phyloP scores from a whole-genome alignment of 2,329 filamentous ascomycete species.

The Myriosclerotinia duriaeana region DNA sequence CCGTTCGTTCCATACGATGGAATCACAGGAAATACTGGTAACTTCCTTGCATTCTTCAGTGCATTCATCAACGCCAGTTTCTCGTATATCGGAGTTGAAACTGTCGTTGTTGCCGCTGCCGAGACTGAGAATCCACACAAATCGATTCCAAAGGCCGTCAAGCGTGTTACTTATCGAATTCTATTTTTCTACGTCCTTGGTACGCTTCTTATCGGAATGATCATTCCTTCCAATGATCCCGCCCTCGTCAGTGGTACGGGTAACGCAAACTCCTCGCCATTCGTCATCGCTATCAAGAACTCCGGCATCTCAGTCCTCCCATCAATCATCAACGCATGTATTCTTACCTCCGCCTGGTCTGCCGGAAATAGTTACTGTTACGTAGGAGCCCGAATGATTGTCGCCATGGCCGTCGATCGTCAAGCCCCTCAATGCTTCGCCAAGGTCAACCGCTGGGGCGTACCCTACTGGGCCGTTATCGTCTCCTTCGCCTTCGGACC shows the following conservation, averaged over 20 bases:
- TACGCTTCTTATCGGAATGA: constrained; percentile 52
- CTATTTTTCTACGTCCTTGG: constrained; percentile 56
- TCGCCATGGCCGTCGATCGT: constrained; percentile 64
- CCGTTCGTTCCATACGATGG: constrained; percentile 67
- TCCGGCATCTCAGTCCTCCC: constrained; percentile 69
- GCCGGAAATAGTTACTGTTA: constrained; percentile 62
- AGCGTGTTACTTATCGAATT: constrained; percentile 55
- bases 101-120: constrained; percentile 55
- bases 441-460: constrained; percentile 57
- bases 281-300: constrained; percentile 69
- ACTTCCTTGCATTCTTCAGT: constrained; percentile 53
- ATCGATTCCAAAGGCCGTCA: constrained; percentile 53
- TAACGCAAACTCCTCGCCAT: constrained; percentile 56
- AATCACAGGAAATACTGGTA: constrained; percentile 57
- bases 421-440: constrained; percentile 62
- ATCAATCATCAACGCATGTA: constrained; percentile 66
- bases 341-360: constrained; percentile 65
- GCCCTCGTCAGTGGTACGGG: constrained; percentile 44
- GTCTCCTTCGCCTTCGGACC: constrained; percentile 46
- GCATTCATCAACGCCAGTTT: constrained; percentile 50
- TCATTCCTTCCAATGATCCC: constrained; percentile 55
- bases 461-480: constrained; percentile 55
- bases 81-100: constrained; percentile 52
- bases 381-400: constrained; percentile 65
- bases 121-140: constrained; percentile 54